Percentiles rank a stretch among this genome's conserved stretches.
phyloP scores from a whole-genome alignment of 208 protist species.

The Plasmodiophora brassicae region DNA sequence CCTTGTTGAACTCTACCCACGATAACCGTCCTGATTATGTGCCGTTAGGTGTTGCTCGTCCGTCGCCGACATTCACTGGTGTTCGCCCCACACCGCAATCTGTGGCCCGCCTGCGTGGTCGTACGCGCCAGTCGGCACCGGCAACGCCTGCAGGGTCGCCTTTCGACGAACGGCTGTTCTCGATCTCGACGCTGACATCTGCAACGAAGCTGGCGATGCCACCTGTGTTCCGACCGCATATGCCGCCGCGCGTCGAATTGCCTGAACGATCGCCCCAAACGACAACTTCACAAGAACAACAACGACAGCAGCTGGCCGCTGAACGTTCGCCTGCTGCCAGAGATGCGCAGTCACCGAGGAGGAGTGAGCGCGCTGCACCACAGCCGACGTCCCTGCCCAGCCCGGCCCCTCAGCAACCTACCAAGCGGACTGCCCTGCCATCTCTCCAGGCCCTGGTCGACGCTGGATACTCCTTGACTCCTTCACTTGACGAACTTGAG shows the following conservation, averaged over 20 bases:
- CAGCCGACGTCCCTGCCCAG: too few species aligned
- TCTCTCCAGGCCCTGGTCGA: neutral
- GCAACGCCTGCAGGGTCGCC: neutral
- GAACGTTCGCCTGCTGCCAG: too few species aligned
- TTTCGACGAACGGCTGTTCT: neutral
- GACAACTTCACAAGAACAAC: too few species aligned
- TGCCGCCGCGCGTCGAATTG: neutral
- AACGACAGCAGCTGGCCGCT: too few species aligned
- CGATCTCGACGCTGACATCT: slow-evolving; percentile 4
- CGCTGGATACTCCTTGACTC: neutral
- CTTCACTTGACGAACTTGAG: neutral
- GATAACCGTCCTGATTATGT: too few species aligned
- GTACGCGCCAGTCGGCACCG: neutral
- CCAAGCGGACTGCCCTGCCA: neutral
- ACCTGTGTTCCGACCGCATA: neutral
- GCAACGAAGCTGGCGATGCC: neutral
- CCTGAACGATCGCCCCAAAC: too few species aligned
- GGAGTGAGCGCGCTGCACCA: too few species aligned
- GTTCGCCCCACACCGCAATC: neutral
- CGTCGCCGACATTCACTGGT: too few species aligned
- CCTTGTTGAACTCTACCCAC: too few species aligned
- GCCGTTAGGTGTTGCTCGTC: too few species aligned
- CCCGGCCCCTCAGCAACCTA: too few species aligned
- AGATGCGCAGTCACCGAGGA: too few species aligned
- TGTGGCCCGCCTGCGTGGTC: neutral